These are phyloP conservation scores for Lepidium africanum DNA, from an alignment of 345 rosid species.

Conservation along the genomic window DNA sequence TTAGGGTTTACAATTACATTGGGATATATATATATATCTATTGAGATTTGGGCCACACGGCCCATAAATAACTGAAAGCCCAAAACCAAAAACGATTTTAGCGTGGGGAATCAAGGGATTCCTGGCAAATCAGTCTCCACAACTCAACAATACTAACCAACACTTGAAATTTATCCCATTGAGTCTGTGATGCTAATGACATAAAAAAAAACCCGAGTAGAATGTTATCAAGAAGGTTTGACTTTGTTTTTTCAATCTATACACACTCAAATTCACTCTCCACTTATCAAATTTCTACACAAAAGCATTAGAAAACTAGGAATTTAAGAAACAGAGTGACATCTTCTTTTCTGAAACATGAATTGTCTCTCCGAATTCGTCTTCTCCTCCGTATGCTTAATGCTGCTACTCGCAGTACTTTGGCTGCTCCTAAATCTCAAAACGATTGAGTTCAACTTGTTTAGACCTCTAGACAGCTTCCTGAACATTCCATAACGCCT, in stretches of 20 bases:
- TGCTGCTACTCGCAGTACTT: conserved; percentile 30
- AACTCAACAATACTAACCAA: too few relatives aligned
- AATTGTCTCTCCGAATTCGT: conserved; percentile 52
- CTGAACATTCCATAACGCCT: conserved; percentile 49
- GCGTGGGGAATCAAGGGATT: too few relatives aligned
- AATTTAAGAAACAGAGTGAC: conserved; percentile 73
- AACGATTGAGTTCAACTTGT: conserved; percentile 64
- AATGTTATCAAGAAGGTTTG: background rate
- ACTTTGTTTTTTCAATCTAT: background rate
- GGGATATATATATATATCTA: too few relatives aligned
- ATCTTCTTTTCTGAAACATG: conserved; percentile 76
- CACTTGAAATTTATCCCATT: too few relatives aligned
- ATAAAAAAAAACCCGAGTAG: background rate
- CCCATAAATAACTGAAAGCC: too few relatives aligned
- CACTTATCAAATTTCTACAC: background rate
- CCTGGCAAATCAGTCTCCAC: too few relatives aligned
- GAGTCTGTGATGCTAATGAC: too few relatives aligned
- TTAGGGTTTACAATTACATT: too few relatives aligned
- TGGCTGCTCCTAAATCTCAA: conserved; percentile 53
- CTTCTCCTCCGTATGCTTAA: conserved; percentile 31
- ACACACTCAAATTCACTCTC: conserved; percentile 6
- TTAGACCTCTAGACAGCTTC: conserved; percentile 60
- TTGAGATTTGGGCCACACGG: too few relatives aligned
- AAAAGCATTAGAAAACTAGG: background rate
- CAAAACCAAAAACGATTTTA: too few relatives aligned